Conservation (phyloP, 345 rosid species). For the Populus euphratica region DNA sequence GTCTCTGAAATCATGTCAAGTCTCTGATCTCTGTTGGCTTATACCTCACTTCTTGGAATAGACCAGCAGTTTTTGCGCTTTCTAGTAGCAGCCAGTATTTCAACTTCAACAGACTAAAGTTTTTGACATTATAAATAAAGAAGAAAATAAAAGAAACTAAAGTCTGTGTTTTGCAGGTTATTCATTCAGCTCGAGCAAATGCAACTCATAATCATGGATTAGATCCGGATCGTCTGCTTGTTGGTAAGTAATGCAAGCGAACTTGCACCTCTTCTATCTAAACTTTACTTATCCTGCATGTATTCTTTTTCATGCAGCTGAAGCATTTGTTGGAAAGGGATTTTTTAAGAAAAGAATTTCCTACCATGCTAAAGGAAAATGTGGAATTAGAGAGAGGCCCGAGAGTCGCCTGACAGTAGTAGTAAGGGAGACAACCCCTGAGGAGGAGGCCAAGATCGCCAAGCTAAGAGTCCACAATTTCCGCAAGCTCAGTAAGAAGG, state of each 20-base stretch:
- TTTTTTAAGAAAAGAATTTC: slow-evolving; percentile 56
- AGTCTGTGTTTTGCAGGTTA: slow-evolving; percentile 45
- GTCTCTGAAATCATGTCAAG: neutral
- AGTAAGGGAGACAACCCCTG: slow-evolving; percentile 72
- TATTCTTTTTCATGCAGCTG: slow-evolving; percentile 43
- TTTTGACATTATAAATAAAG: neutral
- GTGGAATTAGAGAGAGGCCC: slow-evolving; percentile 56
- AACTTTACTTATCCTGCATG: neutral
- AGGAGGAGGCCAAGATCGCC: slow-evolving; percentile 89
- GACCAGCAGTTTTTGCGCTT: neutral
- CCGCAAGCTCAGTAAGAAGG: slow-evolving; percentile 70
- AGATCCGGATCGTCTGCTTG: slow-evolving; percentile 75
- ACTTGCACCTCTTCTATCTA: neutral
- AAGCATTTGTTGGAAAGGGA: slow-evolving; percentile 93
- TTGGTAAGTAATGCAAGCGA: slow-evolving; percentile 48
- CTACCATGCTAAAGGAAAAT: slow-evolving; percentile 61
- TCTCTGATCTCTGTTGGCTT: neutral
- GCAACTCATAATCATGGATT: slow-evolving; percentile 91
- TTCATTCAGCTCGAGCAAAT: slow-evolving; percentile 90
- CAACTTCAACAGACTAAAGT: neutral
- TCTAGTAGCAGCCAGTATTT: neutral
- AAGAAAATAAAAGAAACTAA: neutral
- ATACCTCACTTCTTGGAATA: neutral
- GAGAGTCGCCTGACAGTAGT: slow-evolving; percentile 76
- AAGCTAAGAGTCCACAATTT: slow-evolving; percentile 70